A percentile compares a stretch with the other conserved stretches of the same genome.
Evolutionary conservation across 495 filamentous ascomycete species (phyloP).

Genomic region (Lasiosphaeriaceae sp.): DNA sequence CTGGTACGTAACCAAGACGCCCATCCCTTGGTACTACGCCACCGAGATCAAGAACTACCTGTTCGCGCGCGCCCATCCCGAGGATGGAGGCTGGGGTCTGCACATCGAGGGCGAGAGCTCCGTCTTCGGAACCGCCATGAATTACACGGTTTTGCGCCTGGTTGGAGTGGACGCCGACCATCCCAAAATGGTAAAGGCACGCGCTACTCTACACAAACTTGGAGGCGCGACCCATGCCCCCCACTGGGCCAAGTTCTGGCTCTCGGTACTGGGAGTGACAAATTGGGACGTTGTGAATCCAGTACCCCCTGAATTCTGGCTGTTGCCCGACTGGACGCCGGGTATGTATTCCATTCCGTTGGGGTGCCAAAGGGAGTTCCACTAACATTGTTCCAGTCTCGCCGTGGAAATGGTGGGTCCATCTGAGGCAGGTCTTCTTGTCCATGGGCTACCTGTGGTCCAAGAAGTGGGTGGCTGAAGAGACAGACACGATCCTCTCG

Average conservation of each 20-base stretch:
- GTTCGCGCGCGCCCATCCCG: conserved; percentile 77
- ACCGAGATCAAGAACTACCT: conserved; percentile 94
- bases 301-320: conserved; percentile 88
- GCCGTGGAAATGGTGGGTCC: conserved; percentile 98
- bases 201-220: conserved; percentile 75
- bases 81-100: conserved; percentile 94
- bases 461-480: conserved; percentile 65
- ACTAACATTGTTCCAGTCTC: too few species aligned
- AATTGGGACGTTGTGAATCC: conserved; percentile 94
- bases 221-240: conserved; percentile 82
- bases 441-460: conserved; percentile 91
- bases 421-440: conserved; percentile 88
- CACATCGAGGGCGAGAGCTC: conserved; percentile 95
- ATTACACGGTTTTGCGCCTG: conserved; percentile 80
- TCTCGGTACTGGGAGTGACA: conserved; percentile 76
- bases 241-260: conserved; percentile 95
- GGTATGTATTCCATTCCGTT: too few species aligned
- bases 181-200: conserved; percentile 79
- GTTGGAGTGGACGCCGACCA: conserved; percentile 89
- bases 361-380: too few species aligned
- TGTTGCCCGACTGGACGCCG: conserved; percentile 95
- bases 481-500: conserved; percentile 64
- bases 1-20: conserved; percentile 89
- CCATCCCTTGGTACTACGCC: conserved; percentile 73
- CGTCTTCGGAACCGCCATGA: conserved; percentile 85